Evolutionary conservation across 768 basidiomycete species (phyloP).

Genomic region (Clitopilus hobsonii): DNA sequence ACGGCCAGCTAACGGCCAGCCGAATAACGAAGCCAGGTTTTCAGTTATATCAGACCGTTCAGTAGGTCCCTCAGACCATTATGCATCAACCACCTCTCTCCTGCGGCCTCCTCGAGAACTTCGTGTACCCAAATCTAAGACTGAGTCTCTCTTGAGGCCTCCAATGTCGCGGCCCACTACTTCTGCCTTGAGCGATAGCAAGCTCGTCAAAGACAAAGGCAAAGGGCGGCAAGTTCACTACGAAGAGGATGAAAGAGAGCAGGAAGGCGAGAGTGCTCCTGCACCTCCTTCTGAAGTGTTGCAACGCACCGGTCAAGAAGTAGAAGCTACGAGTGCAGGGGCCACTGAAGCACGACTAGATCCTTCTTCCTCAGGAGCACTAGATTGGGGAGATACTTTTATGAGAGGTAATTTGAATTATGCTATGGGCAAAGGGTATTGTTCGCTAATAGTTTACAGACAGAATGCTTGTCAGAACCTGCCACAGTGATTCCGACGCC

Average conservation of each 20-base stretch:
- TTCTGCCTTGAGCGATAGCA: constrained; percentile 7
- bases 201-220: constrained; percentile 17
- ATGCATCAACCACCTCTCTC: constrained; percentile 14
- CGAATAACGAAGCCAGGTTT: background rate
- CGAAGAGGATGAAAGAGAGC: constrained; percentile 13
- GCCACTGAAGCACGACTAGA: constrained; percentile 27
- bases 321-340: constrained; percentile 62
- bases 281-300: constrained; percentile 66
- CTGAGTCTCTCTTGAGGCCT: constrained; percentile 14
- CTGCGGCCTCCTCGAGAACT: constrained; percentile 7
- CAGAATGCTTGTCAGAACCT: constrained; percentile 82
- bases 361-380: constrained; percentile 15
- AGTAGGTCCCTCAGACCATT: constrained; percentile 4
- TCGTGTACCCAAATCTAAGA: constrained; percentile 8
- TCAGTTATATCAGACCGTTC: background rate
- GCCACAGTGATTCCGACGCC: constrained; percentile 52
- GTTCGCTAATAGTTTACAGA: constrained; percentile 38
- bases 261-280: constrained; percentile 19
- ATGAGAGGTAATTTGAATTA: constrained; percentile 55
- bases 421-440: background rate
- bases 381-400: constrained; percentile 49
- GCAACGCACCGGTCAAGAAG: constrained; percentile 48
- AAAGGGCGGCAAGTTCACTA: constrained; percentile 36
- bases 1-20: background rate
- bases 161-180: constrained; percentile 13